Conservation (phyloP, 176 grass and related monocot species). For the Puccinellia tenuiflora region DNA sequence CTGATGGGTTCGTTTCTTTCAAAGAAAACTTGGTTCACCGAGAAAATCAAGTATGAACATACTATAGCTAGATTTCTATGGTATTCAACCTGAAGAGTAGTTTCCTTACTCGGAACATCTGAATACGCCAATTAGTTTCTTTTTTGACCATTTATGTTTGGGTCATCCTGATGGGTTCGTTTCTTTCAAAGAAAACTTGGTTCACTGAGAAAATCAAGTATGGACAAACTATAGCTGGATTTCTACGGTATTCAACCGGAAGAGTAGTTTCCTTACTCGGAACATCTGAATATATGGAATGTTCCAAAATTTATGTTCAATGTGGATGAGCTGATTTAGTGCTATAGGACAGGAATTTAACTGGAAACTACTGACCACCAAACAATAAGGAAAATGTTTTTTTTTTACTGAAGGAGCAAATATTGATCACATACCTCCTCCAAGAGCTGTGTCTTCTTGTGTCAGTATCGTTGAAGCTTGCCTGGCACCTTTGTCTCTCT, state of each 20-base stretch:
- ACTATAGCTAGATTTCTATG: background rate
- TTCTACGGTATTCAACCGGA: too few species aligned
- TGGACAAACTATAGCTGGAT: background rate
- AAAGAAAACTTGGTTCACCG: background rate
- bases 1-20: background rate
- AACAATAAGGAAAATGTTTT: background rate
- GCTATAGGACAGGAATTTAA: background rate
- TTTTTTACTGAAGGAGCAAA: background rate
- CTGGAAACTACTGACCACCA: background rate
- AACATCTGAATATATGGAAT: background rate
- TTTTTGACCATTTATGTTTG: background rate
- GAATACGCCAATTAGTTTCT: background rate
- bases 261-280: background rate
- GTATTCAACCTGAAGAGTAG: background rate
- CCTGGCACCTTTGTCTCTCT: constrained; percentile 16
- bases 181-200: background rate
- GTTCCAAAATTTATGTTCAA: background rate
- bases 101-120: background rate
- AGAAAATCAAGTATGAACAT: background rate
- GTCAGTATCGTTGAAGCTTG: background rate
- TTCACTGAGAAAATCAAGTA: background rate
- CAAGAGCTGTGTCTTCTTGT: constrained; percentile 21
- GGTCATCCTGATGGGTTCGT: background rate
- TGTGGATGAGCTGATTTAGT: background rate
- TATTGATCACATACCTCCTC: constrained; percentile 25